These are phyloP conservation scores for Marchantia polymorpha DNA, from an alignment of 225 moss, liverwort and hornwort species.

Conservation along the genomic window DNA sequence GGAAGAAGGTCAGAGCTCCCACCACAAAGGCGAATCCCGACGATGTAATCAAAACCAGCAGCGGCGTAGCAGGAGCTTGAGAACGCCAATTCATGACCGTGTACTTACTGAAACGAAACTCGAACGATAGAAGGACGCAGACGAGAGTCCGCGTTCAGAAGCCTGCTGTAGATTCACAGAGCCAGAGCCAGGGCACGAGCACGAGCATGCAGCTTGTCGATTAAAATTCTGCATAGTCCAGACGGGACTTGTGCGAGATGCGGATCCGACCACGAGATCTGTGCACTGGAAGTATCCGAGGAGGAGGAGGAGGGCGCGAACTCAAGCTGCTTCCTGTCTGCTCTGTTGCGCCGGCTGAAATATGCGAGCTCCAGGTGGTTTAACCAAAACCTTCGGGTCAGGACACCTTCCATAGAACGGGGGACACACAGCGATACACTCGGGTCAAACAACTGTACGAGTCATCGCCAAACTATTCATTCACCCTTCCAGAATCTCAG, in stretches of 20 bases:
- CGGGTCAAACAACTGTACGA: slow-evolving; percentile 6
- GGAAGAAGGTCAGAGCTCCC: slow-evolving; percentile 25
- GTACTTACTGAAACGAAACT: background rate
- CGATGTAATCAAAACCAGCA: slow-evolving; percentile 21
- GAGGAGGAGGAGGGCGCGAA: background rate
- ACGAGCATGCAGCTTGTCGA: background rate
- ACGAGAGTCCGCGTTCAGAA: background rate
- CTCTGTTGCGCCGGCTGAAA: background rate
- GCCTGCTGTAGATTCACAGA: background rate
- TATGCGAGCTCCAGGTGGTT: background rate
- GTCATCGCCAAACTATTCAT: slow-evolving; percentile 5
- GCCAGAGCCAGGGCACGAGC: background rate
- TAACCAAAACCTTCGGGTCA: background rate
- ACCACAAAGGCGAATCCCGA: slow-evolving; percentile 31
- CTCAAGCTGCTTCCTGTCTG: background rate
- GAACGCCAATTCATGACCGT: slow-evolving; percentile 32
- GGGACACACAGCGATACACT: background rate
- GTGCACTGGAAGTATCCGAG: background rate
- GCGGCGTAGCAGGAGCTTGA: slow-evolving; percentile 13
- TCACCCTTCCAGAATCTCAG: background rate
- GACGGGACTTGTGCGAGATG: background rate
- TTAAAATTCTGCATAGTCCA: background rate
- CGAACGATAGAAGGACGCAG: background rate
- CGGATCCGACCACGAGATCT: background rate
- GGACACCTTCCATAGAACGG: background rate